phyloP scores from a whole-genome alignment of 495 filamentous ascomycete species.

The Aspergillus sclerotioniger region DNA sequence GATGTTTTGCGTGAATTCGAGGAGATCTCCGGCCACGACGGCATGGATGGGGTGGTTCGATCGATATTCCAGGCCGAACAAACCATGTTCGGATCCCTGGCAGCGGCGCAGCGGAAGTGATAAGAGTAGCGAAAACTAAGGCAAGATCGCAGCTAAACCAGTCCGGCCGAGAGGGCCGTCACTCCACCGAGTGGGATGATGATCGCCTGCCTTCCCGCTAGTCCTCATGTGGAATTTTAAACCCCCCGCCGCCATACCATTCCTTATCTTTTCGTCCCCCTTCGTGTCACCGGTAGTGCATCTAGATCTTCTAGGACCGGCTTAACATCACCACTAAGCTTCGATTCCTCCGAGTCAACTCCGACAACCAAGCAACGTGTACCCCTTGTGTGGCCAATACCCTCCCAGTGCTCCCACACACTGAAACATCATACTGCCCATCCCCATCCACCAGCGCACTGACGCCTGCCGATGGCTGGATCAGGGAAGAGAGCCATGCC shows the following conservation, averaged over 20 bases:
- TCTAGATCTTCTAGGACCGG: neutral
- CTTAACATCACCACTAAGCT: neutral
- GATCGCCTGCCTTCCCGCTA: constrained; percentile 4
- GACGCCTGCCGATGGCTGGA: constrained; percentile 17
- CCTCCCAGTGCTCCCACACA: neutral
- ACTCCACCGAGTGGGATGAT: constrained; percentile 14
- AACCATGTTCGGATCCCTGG: neutral
- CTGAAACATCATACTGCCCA: neutral
- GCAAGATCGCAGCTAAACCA: neutral
- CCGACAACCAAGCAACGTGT: neutral
- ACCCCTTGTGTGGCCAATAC: neutral
- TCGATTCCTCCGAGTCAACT: neutral
- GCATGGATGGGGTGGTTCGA: neutral
- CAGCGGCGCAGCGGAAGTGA: neutral
- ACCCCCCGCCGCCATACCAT: neutral
- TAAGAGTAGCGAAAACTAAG: too few species aligned
- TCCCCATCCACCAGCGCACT: neutral
- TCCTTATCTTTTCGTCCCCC: neutral
- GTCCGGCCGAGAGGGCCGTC: constrained; percentile 1
- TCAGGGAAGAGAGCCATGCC: constrained; percentile 36
- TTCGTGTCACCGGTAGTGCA: constrained; percentile 3
- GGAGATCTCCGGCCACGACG: neutral
- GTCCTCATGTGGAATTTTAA: constrained; percentile 6
- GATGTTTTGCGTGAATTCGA: neutral
- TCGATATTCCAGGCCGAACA: neutral